phyloP scores from a whole-genome alignment of 345 rosid genomes.

The Cardamine occulta region DNA sequence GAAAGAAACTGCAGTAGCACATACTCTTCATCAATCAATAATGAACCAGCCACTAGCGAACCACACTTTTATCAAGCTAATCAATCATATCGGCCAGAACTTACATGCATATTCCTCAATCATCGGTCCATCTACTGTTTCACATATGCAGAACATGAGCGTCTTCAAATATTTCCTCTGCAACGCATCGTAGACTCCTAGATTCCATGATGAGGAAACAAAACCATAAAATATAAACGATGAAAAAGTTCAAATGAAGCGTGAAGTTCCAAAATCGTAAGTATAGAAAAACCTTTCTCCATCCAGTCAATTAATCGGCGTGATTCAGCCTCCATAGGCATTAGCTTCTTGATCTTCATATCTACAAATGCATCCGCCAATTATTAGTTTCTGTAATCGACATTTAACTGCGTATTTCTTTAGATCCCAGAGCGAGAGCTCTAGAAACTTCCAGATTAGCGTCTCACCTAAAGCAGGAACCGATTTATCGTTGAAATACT shows the following conservation, averaged over 20 bases:
- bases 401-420: neutral
- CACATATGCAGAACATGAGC: constrained; percentile 86
- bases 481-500: constrained; percentile 89
- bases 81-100: neutral
- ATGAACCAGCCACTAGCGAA: neutral
- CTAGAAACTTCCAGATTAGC: constrained; percentile 20
- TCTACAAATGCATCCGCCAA: constrained; percentile 48
- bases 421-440: constrained; percentile 16
- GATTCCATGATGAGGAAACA: constrained; percentile 2
- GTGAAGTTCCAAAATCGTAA: neutral
- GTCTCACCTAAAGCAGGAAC: constrained; percentile 90
- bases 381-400: neutral
- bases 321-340: constrained; percentile 96
- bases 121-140: constrained; percentile 77
- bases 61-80: constrained; percentile 10
- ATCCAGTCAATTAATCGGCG: constrained; percentile 97
- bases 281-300: constrained; percentile 74
- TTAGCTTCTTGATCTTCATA: constrained; percentile 95
- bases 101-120: constrained; percentile 91
- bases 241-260: neutral
- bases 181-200: constrained; percentile 93
- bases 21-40: constrained; percentile 30
- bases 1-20: constrained; percentile 78
- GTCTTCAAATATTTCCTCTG: constrained; percentile 90
- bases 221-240: constrained; percentile 13